Evolutionary conservation across 2,329 filamentous ascomycete genomes (phyloP).

Genomic region (Tolypocladium album): DNA sequence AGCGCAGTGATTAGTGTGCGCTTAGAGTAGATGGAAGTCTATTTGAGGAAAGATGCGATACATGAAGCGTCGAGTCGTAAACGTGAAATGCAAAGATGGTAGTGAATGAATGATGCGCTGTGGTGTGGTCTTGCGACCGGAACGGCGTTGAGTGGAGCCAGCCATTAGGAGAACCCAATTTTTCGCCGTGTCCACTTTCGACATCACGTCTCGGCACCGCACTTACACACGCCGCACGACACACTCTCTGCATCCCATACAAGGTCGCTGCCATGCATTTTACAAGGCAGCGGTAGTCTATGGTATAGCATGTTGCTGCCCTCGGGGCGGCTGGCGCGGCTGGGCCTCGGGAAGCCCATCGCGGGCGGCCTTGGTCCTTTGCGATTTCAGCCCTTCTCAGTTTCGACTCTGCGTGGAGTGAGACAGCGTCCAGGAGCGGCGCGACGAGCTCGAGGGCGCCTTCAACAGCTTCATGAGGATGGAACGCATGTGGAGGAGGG

Average conservation of each 20-base stretch:
- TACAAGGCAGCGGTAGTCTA: not conserved
- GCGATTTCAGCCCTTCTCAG: constrained; percentile 1
- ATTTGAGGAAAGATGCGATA: not conserved
- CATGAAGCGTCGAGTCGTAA: not conserved
- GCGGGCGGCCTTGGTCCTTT: not conserved
- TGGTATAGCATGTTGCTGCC: constrained; percentile 1
- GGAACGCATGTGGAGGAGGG: not conserved
- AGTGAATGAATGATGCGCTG: not conserved
- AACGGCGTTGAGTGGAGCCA: not conserved
- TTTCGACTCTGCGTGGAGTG: constrained; percentile 1
- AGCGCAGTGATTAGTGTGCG: not conserved
- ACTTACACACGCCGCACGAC: not conserved
- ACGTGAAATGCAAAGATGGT: not conserved
- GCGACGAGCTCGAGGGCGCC: not conserved
- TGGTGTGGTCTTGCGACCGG: not conserved
- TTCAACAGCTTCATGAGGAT: not conserved
- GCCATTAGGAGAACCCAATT: constrained; percentile 1
- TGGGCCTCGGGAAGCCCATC: not conserved
- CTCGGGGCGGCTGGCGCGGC: not conserved
- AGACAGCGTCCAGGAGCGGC: constrained; percentile 1
- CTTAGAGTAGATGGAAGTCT: not conserved
- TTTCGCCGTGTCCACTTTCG: not conserved
- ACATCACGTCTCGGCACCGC: not conserved
- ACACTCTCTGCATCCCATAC: not conserved
- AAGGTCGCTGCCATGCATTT: not conserved